These are phyloP conservation scores for Irpex sp. DNA, from an alignment of 1,284 basidiomycete genomes.

Conservation along the genomic window DNA sequence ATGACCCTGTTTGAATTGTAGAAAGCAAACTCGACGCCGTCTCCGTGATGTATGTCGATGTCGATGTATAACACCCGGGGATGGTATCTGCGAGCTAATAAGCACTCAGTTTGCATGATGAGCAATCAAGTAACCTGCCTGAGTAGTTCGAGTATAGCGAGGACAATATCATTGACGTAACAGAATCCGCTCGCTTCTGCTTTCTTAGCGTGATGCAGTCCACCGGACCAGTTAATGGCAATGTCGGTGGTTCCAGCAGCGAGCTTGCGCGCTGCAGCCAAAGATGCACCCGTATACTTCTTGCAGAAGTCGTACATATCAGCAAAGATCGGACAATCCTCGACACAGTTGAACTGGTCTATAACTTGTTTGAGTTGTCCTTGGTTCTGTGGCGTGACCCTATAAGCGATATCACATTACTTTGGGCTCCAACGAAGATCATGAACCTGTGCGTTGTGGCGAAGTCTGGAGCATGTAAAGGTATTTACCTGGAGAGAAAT, in stretches of 20 bases:
- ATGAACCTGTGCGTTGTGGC: not conserved
- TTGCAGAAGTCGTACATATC: slow-evolving; percentile 92
- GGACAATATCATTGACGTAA: slow-evolving; percentile 94
- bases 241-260: slow-evolving; percentile 89
- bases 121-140: slow-evolving; percentile 47
- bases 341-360: slow-evolving; percentile 84
- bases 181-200: slow-evolving; percentile 96
- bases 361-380: slow-evolving; percentile 70
- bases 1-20: slow-evolving; percentile 97
- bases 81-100: slow-evolving; percentile 56
- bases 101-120: not conserved
- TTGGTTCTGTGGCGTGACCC: slow-evolving; percentile 83
- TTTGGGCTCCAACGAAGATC: not conserved
- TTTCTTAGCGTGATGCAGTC: slow-evolving; percentile 93
- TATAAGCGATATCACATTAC: slow-evolving; percentile 23
- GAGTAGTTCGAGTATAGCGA: slow-evolving; percentile 89
- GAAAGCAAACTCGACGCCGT: slow-evolving; percentile 96
- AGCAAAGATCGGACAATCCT: slow-evolving; percentile 92
- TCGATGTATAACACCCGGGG: slow-evolving; percentile 94
- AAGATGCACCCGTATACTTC: slow-evolving; percentile 88
- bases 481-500: slow-evolving; percentile 77
- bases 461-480: not conserved
- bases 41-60: slow-evolving; percentile 97
- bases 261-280: slow-evolving; percentile 87
- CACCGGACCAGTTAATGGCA: slow-evolving; percentile 96